phyloP scores from a whole-genome alignment of 2,329 filamentous ascomycete species.

The Claviceps africana region DNA sequence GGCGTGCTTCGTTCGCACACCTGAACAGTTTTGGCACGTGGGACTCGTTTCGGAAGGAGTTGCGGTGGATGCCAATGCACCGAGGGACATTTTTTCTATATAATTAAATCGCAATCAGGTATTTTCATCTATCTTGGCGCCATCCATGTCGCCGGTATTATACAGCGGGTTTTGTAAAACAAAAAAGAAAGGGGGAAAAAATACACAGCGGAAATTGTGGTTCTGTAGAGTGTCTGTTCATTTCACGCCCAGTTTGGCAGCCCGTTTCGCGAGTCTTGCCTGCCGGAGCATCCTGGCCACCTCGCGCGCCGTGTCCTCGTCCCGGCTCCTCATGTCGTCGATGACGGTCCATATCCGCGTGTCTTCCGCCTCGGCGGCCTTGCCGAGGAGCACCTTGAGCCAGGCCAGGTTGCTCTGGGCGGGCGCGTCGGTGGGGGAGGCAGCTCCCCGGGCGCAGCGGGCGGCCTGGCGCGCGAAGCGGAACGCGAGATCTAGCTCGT shows the following conservation, averaged over 20 bases:
- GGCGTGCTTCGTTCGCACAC: too few relatives aligned
- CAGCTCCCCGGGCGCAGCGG: not conserved
- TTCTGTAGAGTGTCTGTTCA: too few relatives aligned
- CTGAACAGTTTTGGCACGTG: too few relatives aligned
- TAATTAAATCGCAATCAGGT: too few relatives aligned
- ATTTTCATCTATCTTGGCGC: too few relatives aligned
- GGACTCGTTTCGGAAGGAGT: too few relatives aligned
- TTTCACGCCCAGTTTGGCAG: conserved; percentile 1
- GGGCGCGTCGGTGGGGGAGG: not conserved
- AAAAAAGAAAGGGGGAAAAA: too few relatives aligned
- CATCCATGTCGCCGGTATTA: too few relatives aligned
- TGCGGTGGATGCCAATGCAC: too few relatives aligned
- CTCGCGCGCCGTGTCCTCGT: conserved; percentile 10
- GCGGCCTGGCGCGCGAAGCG: conserved; percentile 15
- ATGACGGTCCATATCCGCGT: conserved; percentile 19
- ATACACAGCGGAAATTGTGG: too few relatives aligned
- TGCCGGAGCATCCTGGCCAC: conserved; percentile 14
- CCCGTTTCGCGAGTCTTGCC: conserved; percentile 11
- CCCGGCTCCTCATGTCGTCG: conserved; percentile 13
- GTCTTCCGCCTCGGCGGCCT: conserved; percentile 17
- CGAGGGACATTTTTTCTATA: too few relatives aligned
- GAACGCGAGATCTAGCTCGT: conserved; percentile 21
- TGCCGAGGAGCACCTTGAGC: conserved; percentile 15
- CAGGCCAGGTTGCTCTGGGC: conserved; percentile 11
- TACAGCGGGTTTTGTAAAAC: too few relatives aligned